A percentile compares a stretch with the other conserved stretches of the same genome.
phyloP scores from a whole-genome alignment of 768 basidiomycete genomes.

The Tricholoma terreum region DNA sequence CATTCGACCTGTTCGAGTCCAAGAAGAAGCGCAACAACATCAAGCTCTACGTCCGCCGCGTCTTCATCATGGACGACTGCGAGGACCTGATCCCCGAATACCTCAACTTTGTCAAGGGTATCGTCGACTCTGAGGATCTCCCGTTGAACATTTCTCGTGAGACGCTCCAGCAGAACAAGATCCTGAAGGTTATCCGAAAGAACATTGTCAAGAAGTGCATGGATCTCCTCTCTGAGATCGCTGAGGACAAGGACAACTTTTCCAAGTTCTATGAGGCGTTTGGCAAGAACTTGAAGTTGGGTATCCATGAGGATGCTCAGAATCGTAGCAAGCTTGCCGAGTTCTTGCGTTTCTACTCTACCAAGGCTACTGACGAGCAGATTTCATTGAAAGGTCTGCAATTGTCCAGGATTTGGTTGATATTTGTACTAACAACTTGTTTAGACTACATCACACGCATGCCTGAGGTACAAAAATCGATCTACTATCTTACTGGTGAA shows the following conservation, averaged over 20 bases:
- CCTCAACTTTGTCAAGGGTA: constrained; percentile 99
- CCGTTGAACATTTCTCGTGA: constrained; percentile 99
- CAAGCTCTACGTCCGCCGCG: constrained; percentile 99
- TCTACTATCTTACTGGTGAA: constrained; percentile 99
- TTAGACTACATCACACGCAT: constrained; percentile 98
- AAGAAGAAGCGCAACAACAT: constrained; percentile 99
- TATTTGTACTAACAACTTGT: background rate
- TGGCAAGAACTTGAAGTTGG: constrained; percentile 99
- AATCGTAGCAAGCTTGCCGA: constrained; percentile 99
- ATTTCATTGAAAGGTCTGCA: constrained; percentile 85
- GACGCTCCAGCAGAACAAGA: constrained; percentile 99
- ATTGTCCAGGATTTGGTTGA: background rate
- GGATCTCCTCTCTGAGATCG: constrained; percentile 92
- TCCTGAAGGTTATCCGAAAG: constrained; percentile 99
- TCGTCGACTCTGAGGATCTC: constrained; percentile 99
- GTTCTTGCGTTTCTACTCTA: constrained; percentile 98
- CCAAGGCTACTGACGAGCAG: constrained; percentile 87
- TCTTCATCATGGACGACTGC: constrained; percentile 99
- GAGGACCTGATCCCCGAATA: constrained; percentile 99
- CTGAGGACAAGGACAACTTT: constrained; percentile 99
- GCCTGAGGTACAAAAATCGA: constrained; percentile 97
- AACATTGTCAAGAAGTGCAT: constrained; percentile 98
- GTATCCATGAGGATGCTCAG: constrained; percentile 98
- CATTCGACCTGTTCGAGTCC: constrained; percentile 99
- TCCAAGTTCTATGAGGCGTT: constrained; percentile 97